Percentiles rank a stretch among this genome's conserved stretches.
Evolutionary conservation across 2,329 filamentous ascomycete species (phyloP).

Genomic region (Pseudogymnoascus destructans): DNA sequence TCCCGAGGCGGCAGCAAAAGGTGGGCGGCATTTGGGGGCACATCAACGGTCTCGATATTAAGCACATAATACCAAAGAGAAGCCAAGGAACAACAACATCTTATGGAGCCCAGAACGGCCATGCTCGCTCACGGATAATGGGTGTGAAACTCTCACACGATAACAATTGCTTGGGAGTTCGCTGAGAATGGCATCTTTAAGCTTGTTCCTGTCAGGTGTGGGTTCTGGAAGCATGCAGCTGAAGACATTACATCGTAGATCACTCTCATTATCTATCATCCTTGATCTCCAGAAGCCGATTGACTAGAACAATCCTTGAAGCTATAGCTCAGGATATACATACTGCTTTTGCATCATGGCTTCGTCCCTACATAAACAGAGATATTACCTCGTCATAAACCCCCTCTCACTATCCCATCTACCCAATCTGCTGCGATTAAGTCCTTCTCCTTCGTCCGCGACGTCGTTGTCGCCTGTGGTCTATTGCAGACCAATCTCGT

Average conservation of each 20-base stretch:
- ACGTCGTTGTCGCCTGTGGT: background rate
- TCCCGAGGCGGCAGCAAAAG: background rate
- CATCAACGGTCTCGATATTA: background rate
- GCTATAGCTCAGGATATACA: background rate
- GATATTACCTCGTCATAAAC: background rate
- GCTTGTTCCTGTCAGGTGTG: background rate
- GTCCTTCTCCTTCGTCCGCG: constrained; percentile 1
- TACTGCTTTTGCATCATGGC: constrained; percentile 4
- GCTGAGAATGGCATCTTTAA: background rate
- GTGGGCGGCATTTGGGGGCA: background rate
- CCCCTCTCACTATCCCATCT: background rate
- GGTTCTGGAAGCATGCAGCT: background rate
- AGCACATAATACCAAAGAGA: background rate
- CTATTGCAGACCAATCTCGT: no score
- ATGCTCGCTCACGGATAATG: background rate
- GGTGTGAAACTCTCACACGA: background rate
- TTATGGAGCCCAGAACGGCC: background rate
- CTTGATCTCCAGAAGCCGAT: background rate
- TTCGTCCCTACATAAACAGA: background rate
- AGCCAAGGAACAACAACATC: background rate
- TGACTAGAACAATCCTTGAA: background rate
- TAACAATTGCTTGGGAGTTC: background rate
- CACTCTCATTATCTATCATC: background rate
- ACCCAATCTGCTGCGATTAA: background rate
- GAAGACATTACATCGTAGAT: background rate